A percentile compares a stretch with the other conserved stretches of the same genome.
These are phyloP conservation scores for Tulasnella sp. DNA, from an alignment of 768 basidiomycete genomes.

Conservation along the genomic window DNA sequence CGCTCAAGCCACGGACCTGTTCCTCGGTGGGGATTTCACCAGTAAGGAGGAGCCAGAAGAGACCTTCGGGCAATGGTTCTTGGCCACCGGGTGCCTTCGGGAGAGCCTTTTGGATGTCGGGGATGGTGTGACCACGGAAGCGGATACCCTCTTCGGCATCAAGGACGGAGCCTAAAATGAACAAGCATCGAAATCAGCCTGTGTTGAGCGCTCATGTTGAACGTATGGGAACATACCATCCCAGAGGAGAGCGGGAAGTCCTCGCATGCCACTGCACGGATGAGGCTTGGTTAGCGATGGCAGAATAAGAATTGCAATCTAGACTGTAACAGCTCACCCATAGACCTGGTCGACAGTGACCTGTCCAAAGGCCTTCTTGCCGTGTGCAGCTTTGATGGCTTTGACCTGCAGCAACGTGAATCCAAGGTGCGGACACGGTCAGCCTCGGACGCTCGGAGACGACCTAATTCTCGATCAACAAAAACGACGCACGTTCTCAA, in stretches of 20 bases:
- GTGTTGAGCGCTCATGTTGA: background rate
- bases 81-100: slow-evolving; percentile 83
- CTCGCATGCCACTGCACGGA: slow-evolving; percentile 65
- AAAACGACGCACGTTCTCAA: slow-evolving; percentile 49
- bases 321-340: slow-evolving; percentile 44
- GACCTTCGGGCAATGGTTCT: slow-evolving; percentile 86
- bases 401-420: slow-evolving; percentile 50
- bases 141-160: slow-evolving; percentile 97
- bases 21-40: slow-evolving; percentile 89
- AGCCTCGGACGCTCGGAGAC: background rate
- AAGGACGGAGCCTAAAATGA: slow-evolving; percentile 63
- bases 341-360: slow-evolving; percentile 87
- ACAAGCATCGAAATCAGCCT: background rate
- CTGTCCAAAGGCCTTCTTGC: slow-evolving; percentile 88
- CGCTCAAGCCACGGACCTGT: slow-evolving; percentile 77
- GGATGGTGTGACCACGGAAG: slow-evolving; percentile 94
- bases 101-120: slow-evolving; percentile 75
- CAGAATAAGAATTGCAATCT: background rate
- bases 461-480: background rate
- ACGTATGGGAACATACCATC: slow-evolving; percentile 42
- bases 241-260: slow-evolving; percentile 92
- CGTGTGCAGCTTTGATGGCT: slow-evolving; percentile 73
- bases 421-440: background rate
- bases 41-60: slow-evolving; percentile 94
- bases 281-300: background rate